Evolutionary conservation across 2,329 filamentous ascomycete species (phyloP), one percentile per base, ranked within the genome.

Genomic region (Exophiala calicioides): DNA sequence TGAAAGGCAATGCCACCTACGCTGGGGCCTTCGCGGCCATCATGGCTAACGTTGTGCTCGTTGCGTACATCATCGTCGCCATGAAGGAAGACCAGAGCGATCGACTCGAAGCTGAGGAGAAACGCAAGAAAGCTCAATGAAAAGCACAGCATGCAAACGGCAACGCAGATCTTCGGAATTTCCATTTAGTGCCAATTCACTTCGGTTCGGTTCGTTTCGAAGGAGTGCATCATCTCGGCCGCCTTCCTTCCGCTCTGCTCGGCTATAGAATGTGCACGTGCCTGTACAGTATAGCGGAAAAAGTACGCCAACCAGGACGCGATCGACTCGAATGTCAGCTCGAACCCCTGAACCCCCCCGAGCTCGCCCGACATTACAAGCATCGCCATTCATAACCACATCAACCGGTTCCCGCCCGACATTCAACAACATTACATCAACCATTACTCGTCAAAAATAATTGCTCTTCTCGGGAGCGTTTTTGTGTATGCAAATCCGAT

Each of bases 21-120:
- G 89, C 90, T 3, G 93, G 90, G 10, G 90, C 82, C 1, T 74
- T 86, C 24, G 93, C 93, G 1, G 93, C 93, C 15, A 71, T 97
- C 39, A 82, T 94, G 66, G 93, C 93, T 9, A 98, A 98, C 60
- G 79, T 94, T 1, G 89, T 98, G 3, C 73, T 98, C 39, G 79
- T 97, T 47, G 82, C 79, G n/a, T 98, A 97, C 68, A 81, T 97
- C 32, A 72, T 96, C 46, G 88, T 95, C 15, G 93, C 93, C 3
- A 90, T 95, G 79, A 83, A 79, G 52, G 93, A 98, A 66, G 93
- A 97, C 62, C 75, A 80, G 71, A 81, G 80, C 65, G 90, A 88
- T 50, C 93, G 88, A 84, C 68, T 69, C 59, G 83, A 87, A 3
- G 73, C 74, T 50, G 69, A 77, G 3, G 75, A 82, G 44, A 78